Evolutionary conservation across 2,329 filamentous ascomycete species (phyloP).

Genomic region (Alternaria metachromatica): DNA sequence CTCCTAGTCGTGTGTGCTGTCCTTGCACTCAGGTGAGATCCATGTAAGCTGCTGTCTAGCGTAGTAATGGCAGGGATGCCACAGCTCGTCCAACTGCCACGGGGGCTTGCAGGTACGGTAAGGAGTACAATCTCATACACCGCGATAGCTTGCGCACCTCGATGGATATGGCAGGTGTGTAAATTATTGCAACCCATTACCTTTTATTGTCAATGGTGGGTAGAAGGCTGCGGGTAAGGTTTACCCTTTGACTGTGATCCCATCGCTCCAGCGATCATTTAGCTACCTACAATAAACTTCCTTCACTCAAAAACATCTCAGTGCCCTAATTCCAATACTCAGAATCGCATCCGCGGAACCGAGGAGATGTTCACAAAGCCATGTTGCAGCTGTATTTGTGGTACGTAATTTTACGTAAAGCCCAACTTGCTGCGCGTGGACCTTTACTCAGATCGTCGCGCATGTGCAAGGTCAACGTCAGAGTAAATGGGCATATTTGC

Average conservation of each 20-base stretch:
- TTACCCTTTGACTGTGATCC: background rate
- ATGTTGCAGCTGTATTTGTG: slow-evolving; percentile 1
- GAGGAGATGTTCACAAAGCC: slow-evolving; percentile 10
- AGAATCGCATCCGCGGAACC: slow-evolving; percentile 8
- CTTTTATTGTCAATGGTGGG: no score
- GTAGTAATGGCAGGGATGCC: background rate
- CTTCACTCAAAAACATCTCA: background rate
- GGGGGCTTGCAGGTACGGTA: background rate
- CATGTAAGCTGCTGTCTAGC: background rate
- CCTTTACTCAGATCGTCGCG: background rate
- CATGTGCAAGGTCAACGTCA: slow-evolving; percentile 2
- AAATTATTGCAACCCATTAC: background rate
- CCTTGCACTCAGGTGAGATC: background rate
- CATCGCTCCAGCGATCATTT: background rate
- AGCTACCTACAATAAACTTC: background rate
- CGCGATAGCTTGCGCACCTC: background rate
- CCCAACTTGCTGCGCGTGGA: background rate
- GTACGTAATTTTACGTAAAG: slow-evolving; percentile 19
- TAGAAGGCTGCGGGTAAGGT: background rate
- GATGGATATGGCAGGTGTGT: background rate
- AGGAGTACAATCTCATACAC: background rate
- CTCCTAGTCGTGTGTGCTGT: background rate
- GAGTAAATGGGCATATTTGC: background rate
- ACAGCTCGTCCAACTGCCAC: background rate
- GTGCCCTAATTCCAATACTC: background rate